A percentile compares a stretch with the other conserved stretches of the same genome.
Conservation (phyloP, 1,284 basidiomycete species). For the Athelia psychrophila region DNA sequence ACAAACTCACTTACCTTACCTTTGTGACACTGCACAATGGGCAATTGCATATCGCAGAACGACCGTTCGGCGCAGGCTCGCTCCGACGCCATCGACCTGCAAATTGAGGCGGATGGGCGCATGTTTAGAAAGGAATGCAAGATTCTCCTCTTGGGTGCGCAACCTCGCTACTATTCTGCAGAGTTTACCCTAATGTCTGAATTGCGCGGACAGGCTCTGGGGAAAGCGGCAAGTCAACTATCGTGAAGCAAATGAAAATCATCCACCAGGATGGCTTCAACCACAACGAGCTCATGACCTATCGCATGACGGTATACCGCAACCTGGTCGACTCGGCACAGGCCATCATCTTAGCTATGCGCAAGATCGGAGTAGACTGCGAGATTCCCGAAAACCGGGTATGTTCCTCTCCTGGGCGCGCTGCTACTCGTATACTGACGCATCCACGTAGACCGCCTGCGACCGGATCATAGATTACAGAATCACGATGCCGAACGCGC, state of each 20-base stretch:
- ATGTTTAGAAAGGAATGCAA: too few species aligned
- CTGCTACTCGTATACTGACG: not conserved
- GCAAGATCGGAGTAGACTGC: slow-evolving; percentile 87
- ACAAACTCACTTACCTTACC: too few species aligned
- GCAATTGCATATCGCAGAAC: too few species aligned
- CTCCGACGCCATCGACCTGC: too few species aligned
- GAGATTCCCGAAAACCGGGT: slow-evolving; percentile 75
- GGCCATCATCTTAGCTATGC: slow-evolving; percentile 85
- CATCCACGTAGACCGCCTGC: slow-evolving; percentile 40
- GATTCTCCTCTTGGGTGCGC: too few species aligned
- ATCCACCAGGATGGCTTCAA: slow-evolving; percentile 95
- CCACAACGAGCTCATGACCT: slow-evolving; percentile 76
- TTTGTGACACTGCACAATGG: too few species aligned
- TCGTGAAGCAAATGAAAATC: slow-evolving; percentile 99
- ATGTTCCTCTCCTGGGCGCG: slow-evolving; percentile 19
- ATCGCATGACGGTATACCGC: slow-evolving; percentile 81
- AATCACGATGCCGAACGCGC: not conserved
- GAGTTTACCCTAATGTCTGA: too few species aligned
- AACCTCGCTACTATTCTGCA: too few species aligned
- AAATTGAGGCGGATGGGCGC: too few species aligned
- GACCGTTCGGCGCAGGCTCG: too few species aligned
- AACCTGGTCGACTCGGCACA: slow-evolving; percentile 90
- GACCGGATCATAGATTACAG: slow-evolving; percentile 62
- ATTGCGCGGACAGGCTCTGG: too few species aligned
- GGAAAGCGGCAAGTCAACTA: slow-evolving; percentile 91